Percentiles rank a stretch among this genome's conserved stretches.
Conservation (phyloP, 2,329 filamentous ascomycete species). For the Septoria linicola region DNA sequence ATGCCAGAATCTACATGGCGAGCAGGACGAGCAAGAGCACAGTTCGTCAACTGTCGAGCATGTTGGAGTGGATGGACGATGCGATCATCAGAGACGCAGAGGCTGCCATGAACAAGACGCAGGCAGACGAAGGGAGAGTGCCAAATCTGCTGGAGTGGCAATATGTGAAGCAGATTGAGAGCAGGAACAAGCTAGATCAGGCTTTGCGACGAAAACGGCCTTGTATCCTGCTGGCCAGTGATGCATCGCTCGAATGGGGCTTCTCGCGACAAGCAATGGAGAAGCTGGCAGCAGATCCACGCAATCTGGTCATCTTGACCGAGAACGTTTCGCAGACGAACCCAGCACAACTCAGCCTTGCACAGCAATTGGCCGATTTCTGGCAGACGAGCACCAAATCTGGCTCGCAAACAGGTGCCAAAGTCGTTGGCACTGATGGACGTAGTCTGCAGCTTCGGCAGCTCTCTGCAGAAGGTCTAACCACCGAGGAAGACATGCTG, state of each 20-base stretch:
- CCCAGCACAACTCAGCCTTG: conserved; percentile 55
- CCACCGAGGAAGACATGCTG: conserved; percentile 70
- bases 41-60: conserved; percentile 86
- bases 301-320: conserved; percentile 84
- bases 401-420: conserved; percentile 45
- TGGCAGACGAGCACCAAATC: conserved; percentile 38
- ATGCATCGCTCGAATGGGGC: conserved; percentile 89
- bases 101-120: conserved; percentile 43
- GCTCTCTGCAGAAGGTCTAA: conserved; percentile 63
- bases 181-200: conserved; percentile 74
- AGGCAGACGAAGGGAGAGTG: conserved; percentile 45
- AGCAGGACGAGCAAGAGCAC: conserved; percentile 84
- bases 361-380: conserved; percentile 70
- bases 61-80: conserved; percentile 99
- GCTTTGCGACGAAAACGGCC: conserved; percentile 57
- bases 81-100: conserved; percentile 76
- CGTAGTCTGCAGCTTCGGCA: conserved; percentile 49
- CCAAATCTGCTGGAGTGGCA: conserved; percentile 86
- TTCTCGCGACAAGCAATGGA: conserved; percentile 81
- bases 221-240: conserved; percentile 84
- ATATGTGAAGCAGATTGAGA: conserved; percentile 78
- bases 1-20: conserved; percentile 70
- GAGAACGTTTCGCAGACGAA: conserved; percentile 60
- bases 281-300: conserved; percentile 69
- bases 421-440: conserved; percentile 51